Conservation (phyloP, 192 early-diverging fungal genomes). For the Coemansia sp. region DNA sequence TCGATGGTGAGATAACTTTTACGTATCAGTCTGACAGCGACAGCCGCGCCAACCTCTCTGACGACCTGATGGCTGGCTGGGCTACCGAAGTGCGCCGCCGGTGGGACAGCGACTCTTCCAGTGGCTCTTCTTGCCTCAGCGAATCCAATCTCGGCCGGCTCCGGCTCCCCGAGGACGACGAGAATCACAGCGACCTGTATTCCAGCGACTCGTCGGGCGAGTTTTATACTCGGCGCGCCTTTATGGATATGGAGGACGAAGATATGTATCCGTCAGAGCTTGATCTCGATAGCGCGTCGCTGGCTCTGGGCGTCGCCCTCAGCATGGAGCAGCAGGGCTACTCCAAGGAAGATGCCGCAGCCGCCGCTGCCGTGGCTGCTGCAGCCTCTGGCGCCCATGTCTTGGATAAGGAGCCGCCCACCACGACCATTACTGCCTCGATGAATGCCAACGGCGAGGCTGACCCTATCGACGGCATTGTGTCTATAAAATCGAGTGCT, state of each 20-base stretch:
- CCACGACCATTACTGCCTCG: constrained; percentile 51
- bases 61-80: constrained; percentile 48
- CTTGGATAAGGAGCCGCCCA: constrained; percentile 20
- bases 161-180: constrained; percentile 39
- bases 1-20: constrained; percentile 34
- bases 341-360: constrained; percentile 52
- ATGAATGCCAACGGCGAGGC: constrained; percentile 57
- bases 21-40: constrained; percentile 31
- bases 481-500: constrained; percentile 49
- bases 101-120: constrained; percentile 19
- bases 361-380: constrained; percentile 36
- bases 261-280: constrained; percentile 25
- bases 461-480: constrained; percentile 56
- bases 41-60: constrained; percentile 27
- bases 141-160: constrained; percentile 37
- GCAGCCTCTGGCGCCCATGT: constrained; percentile 28
- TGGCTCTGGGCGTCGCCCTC: constrained; percentile 53
- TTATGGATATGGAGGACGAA: constrained; percentile 27
- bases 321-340: constrained; percentile 60
- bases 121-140: constrained; percentile 37
- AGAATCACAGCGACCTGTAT: constrained; percentile 34
- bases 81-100: constrained; percentile 32
- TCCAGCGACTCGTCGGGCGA: constrained; percentile 54
- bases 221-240: constrained; percentile 46
- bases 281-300: constrained; percentile 52